Base-by-base conservation (phyloP, 306 rosid species). In the Fragaria vesca region DNA sequence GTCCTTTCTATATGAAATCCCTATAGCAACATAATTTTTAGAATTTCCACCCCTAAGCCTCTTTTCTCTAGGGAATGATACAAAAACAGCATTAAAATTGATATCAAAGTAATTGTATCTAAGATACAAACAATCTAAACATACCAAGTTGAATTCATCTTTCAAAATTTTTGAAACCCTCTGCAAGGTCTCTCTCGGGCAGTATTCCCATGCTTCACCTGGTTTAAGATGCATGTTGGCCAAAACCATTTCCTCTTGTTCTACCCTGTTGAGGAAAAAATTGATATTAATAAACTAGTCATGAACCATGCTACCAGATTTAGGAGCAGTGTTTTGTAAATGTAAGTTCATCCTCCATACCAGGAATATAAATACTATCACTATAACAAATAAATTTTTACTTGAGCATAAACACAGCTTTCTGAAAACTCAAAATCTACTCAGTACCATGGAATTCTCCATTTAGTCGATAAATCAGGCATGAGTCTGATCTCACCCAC, bases 201-300 rank as follows among this genome's bases (percentile, higher is more conserved):
- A 95, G 87, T 85, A 92, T 67, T 88, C 98, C 97, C 97, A 95
- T 60, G 97, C 87, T 77, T 88, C 89, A 55, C 97, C 97, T 20
- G 93, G 89, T 84, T 81, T 88, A 69, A 82, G 75, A 73, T 79
- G 85, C 93, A 91, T 81, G 80, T 92, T 90, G 60, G 85, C 93
- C 82, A 95, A 83, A 87, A 95, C 97, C 93, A 95, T 92, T 76
- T 95, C 98, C 81, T 95, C 98, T 73, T 84, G 84, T 60, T 85
- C 81, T 78, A 57, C 77, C 98, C 98, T 95, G 88, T 74, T 54
- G 77, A 24, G 69, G 51, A 81, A 84, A 67, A 79, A 48, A 75
- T 52, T 32, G 51, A 69, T 69, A 66, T 61, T 30, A 51, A 54
- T 38, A 65, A 36, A 68, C 15, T 72, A 46, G 58, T 46, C n/a